These are phyloP conservation scores for Tinospora cordifolia DNA, from an alignment of 164 flowering plant genomes.

Conservation along the genomic window DNA sequence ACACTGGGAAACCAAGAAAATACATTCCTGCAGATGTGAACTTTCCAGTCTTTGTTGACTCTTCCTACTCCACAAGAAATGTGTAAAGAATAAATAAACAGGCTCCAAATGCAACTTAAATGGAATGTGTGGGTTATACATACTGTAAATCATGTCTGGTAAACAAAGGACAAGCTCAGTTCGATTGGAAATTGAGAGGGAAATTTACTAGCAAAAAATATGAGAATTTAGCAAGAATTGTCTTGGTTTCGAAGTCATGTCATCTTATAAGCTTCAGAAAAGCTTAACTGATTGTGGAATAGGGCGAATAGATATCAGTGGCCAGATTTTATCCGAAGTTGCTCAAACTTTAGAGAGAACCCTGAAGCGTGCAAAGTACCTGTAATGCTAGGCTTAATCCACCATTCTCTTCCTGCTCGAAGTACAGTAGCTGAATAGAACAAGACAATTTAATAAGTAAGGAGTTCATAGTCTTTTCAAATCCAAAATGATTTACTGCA, in stretches of 20 bases:
- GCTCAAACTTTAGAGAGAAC: constrained; percentile 1
- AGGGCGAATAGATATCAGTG: too few species aligned
- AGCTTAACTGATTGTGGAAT: too few species aligned
- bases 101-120: neutral
- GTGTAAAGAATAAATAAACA: neutral
- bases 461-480: neutral
- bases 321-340: neutral
- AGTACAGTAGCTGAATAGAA: constrained; percentile 75
- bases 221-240: neutral
- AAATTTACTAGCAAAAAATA: neutral
- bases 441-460: neutral
- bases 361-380: constrained; percentile 34
- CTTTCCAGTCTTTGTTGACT: constrained; percentile 77
- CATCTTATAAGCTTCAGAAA: too few species aligned
- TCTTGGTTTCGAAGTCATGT: neutral
- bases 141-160: too few species aligned
- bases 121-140: neutral
- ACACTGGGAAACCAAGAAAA: constrained; percentile 90
- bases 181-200: neutral
- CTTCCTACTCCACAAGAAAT: constrained; percentile 56
- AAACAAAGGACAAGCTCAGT: neutral
- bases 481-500: neutral
- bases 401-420: constrained; percentile 77
- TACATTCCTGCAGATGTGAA: constrained; percentile 94
- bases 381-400: constrained; percentile 85